These are phyloP conservation scores for Calonectria naviculata DNA, from an alignment of 2,329 filamentous ascomycete genomes.

Conservation along the genomic window DNA sequence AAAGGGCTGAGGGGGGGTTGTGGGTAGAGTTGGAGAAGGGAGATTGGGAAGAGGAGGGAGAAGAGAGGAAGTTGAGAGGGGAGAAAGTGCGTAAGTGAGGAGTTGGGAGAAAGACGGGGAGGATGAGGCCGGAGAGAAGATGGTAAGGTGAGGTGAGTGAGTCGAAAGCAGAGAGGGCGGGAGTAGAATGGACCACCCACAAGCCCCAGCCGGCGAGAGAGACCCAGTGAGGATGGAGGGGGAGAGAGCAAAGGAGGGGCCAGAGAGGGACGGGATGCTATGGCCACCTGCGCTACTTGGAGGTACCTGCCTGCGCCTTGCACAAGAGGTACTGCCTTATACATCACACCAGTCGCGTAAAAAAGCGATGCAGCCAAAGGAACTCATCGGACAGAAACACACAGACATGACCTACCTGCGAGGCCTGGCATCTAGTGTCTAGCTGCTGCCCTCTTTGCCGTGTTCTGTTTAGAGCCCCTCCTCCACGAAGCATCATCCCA, in stretches of 20 bases:
- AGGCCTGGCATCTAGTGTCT: constrained; percentile 2
- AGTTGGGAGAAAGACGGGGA: constrained; percentile 34
- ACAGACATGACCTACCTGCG: not conserved
- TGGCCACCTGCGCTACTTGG: constrained; percentile 14
- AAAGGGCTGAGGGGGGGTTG: constrained; percentile 28
- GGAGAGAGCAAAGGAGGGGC: constrained; percentile 24
- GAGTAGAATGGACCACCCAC: constrained; percentile 27
- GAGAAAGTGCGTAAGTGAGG: constrained; percentile 39
- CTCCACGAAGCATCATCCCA: constrained; percentile 23
- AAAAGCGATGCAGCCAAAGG: not conserved
- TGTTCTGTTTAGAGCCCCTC: constrained; percentile 2
- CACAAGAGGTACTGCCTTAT: constrained; percentile 3
- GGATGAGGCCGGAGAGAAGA: constrained; percentile 44
- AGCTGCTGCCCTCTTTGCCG: not conserved
- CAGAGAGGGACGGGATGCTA: constrained; percentile 27
- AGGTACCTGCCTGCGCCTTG: not conserved
- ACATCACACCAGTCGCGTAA: constrained; percentile 8
- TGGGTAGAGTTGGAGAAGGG: constrained; percentile 34
- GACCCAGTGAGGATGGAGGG: constrained; percentile 28
- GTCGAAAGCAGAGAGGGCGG: constrained; percentile 22
- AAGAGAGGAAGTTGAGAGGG: constrained; percentile 37
- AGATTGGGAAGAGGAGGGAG: constrained; percentile 37
- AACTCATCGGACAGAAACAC: not conserved
- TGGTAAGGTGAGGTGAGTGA: constrained; percentile 39
- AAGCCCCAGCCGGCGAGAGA: constrained; percentile 23